Evolutionary conservation across 371 early-diverging fungal species (phyloP).

Genomic region (Rhizomucor pusillus): DNA sequence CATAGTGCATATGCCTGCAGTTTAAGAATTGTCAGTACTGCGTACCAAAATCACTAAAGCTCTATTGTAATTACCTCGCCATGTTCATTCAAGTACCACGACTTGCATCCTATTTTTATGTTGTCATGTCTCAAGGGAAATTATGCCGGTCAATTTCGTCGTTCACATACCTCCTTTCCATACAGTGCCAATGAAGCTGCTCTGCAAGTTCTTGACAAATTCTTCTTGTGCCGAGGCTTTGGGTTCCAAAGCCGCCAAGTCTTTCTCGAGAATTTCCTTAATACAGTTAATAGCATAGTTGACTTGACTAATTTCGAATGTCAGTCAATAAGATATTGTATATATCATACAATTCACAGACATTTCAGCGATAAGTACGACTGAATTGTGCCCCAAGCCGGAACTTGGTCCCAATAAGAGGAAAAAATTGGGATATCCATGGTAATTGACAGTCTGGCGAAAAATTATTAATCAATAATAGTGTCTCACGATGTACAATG

Average conservation of each 20-base stretch:
- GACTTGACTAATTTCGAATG: conserved; percentile 17
- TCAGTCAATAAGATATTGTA: too few relatives aligned
- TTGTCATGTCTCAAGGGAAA: too few relatives aligned
- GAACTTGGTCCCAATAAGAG: conserved; percentile 41
- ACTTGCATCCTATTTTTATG: background rate
- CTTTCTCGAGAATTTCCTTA: conserved; percentile 13
- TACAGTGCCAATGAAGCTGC: conserved; percentile 20
- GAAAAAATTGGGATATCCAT: conserved; percentile 49
- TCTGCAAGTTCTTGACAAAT: conserved; percentile 15
- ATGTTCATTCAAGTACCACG: conserved; percentile 12
- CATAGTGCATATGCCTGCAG: conserved; percentile 7
- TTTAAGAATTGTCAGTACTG: background rate
- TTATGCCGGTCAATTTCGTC: too few relatives aligned
- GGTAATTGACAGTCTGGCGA: conserved; percentile 24
- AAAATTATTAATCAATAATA: background rate
- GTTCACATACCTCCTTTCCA: conserved; percentile 23
- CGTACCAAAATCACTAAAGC: background rate
- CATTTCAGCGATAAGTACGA: conserved; percentile 5
- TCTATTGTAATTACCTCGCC: conserved; percentile 12
- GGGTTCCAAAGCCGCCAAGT: conserved; percentile 21
- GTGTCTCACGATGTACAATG: too few relatives aligned
- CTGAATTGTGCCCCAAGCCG: conserved; percentile 35
- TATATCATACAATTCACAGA: background rate
- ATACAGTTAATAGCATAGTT: conserved; percentile 17
- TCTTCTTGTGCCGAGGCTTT: conserved; percentile 16